A percentile compares a stretch with the other conserved stretches of the same genome.
Conservation (phyloP, 2,329 filamentous ascomycete species). For the Pseudomassariella vexata region DNA sequence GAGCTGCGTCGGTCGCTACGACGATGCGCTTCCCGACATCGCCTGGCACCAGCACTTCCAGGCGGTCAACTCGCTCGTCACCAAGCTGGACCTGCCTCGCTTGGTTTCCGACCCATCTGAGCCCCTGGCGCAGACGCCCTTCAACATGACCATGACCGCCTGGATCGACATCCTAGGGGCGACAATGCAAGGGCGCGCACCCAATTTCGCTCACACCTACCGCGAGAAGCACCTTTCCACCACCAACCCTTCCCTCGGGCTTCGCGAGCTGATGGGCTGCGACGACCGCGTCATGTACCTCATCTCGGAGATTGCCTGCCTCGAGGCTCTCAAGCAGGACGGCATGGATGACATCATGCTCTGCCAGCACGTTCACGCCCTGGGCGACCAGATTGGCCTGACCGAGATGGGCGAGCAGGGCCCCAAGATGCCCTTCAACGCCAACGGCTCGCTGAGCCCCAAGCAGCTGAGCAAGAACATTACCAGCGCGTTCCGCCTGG, state of each 20-base stretch:
- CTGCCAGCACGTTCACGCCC: conserved; percentile 82
- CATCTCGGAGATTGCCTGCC: conserved; percentile 93
- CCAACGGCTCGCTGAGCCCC: conserved; percentile 70
- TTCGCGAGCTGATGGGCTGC: conserved; percentile 94
- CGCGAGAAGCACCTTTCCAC: conserved; percentile 81
- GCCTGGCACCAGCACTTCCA: conserved; percentile 97
- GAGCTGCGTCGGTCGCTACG: conserved; percentile 79
- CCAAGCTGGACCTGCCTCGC: conserved; percentile 74
- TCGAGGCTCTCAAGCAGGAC: conserved; percentile 79
- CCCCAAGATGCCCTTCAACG: conserved; percentile 56
- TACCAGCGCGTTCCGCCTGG: conserved; percentile 83
- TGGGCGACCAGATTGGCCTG: conserved; percentile 78
- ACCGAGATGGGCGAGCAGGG: conserved; percentile 63
- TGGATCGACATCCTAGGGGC: conserved; percentile 98
- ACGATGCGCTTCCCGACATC: conserved; percentile 83
- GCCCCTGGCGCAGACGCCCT: conserved; percentile 62
- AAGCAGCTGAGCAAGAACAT: conserved; percentile 84
- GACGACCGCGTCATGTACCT: conserved; percentile 97
- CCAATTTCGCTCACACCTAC: conserved; percentile 90
- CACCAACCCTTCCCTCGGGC: conserved; percentile 57
- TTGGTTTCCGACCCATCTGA: conserved; percentile 57
- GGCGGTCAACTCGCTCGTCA: conserved; percentile 77
- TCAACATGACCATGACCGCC: conserved; percentile 89
- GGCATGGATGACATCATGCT: conserved; percentile 82
- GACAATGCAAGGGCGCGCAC: conserved; percentile 82